A percentile compares a stretch with the other conserved stretches of the same genome.
Conservation (phyloP, 768 basidiomycete genomes). For the Mycena alexandri region DNA sequence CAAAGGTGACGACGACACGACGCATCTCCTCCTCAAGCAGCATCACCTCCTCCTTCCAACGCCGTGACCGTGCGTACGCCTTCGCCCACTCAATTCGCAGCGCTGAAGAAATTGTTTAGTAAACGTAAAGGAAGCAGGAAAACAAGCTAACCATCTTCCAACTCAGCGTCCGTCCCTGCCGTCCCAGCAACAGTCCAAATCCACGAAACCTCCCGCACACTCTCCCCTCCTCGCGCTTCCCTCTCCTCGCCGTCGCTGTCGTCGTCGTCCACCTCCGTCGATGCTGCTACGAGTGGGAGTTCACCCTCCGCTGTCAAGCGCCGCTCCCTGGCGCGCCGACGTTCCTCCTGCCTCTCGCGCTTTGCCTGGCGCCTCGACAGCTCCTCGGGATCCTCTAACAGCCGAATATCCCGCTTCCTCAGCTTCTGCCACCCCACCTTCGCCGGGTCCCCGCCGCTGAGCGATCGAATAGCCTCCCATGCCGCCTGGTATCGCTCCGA, state of each 20-base stretch:
- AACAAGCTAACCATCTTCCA: constrained; percentile 3
- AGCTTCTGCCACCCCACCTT: background rate
- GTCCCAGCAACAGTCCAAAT: background rate
- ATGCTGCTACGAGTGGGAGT: background rate
- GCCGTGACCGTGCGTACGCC: constrained; percentile 9
- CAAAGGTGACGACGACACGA: background rate
- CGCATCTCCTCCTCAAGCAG: constrained; percentile 38
- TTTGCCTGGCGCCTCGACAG: background rate
- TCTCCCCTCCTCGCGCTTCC: background rate
- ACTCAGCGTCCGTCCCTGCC: background rate
- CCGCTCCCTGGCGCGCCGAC: background rate
- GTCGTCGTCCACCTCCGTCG: background rate
- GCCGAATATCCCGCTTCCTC: background rate
- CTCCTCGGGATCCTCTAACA: background rate
- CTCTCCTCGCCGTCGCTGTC: background rate
- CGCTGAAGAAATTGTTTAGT: background rate
- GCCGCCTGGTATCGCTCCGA: constrained; percentile 13
- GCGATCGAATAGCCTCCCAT: background rate
- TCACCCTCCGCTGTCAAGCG: background rate
- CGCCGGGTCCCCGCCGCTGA: background rate
- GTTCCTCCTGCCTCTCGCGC: background rate
- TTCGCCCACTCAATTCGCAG: constrained; percentile 30
- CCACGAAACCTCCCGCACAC: constrained; percentile 4
- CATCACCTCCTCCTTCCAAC: constrained; percentile 36
- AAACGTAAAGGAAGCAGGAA: background rate